Conservation (phyloP, 164 flowering plant species). For the Chloranthus sessilifolius region DNA sequence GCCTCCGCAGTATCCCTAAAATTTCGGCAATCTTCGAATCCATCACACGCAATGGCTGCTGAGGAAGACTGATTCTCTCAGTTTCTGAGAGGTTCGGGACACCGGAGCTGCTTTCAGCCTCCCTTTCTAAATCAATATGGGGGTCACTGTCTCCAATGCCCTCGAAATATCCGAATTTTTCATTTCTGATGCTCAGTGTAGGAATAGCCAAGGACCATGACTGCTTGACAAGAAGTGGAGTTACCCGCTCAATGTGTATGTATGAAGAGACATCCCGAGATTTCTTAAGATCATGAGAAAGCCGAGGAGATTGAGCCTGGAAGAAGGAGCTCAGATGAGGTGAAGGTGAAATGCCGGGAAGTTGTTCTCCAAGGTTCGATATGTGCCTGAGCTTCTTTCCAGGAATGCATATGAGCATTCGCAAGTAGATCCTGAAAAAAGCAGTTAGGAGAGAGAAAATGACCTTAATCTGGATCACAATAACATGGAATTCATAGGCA, state of each 20-base stretch:
- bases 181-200: conserved; percentile 28
- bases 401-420: conserved; percentile 80
- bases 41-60: conserved; percentile 73
- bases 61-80: conserved; percentile 23
- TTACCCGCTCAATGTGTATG: conserved; percentile 59
- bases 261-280: conserved; percentile 58
- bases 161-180: conserved; percentile 26
- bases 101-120: conserved; percentile 23
- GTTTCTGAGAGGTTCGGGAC: conserved; percentile 19
- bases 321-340: conserved; percentile 53
- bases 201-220: conserved; percentile 78
- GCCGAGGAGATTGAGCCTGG: conserved; percentile 47
- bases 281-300: conserved; percentile 41
- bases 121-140: conserved; percentile 18
- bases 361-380: conserved; percentile 57
- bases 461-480: no score
- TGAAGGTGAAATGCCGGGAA: conserved; percentile 64
- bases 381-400: conserved; percentile 80
- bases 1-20: conserved; percentile 51
- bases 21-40: conserved; percentile 72
- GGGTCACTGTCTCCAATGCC: conserved; percentile 39
- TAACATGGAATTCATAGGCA: no score
- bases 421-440: conserved; percentile 74
- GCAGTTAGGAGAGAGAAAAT: no score
- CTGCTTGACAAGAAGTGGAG: conserved; percentile 71